Evolutionary conservation across 2,329 filamentous ascomycete genomes (phyloP).

Genomic region (Pseudogymnoascus sp.): DNA sequence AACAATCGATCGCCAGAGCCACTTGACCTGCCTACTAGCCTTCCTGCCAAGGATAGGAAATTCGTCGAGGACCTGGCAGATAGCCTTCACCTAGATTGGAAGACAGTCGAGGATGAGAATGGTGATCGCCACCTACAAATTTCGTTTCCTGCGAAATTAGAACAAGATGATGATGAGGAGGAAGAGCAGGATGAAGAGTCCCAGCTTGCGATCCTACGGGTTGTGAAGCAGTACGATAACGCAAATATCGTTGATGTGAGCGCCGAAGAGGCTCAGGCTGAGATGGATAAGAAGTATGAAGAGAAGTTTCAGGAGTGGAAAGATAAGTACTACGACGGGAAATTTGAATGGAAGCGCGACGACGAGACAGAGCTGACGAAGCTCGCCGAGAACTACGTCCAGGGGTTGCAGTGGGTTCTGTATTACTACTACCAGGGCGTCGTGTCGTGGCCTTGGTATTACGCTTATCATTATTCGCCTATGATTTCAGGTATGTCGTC

Average conservation of each 20-base stretch:
- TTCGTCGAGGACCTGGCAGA: constrained; percentile 84
- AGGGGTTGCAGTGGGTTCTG: constrained; percentile 95
- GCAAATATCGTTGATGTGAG: constrained; percentile 76
- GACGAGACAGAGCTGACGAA: constrained; percentile 72
- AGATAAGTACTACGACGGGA: constrained; percentile 81
- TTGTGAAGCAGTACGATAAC: constrained; percentile 85
- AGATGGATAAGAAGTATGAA: constrained; percentile 79
- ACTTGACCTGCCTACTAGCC: constrained; percentile 67
- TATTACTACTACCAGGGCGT: constrained; percentile 98
- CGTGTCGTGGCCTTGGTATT: constrained; percentile 98
- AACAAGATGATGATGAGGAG: constrained; percentile 50
- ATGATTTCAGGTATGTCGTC: constrained; percentile 68
- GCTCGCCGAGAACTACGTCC: constrained; percentile 91
- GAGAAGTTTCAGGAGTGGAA: constrained; percentile 90
- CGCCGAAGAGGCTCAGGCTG: constrained; percentile 66
- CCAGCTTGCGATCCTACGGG: constrained; percentile 70
- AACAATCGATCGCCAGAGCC: constrained; percentile 55
- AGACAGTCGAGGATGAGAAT: constrained; percentile 53
- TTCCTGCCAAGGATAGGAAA: constrained; percentile 75
- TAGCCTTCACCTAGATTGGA: constrained; percentile 57
- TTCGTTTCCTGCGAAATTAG: constrained; percentile 42
- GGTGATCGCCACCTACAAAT: constrained; percentile 60
- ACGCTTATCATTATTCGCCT: constrained; percentile 90
- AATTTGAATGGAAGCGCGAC: constrained; percentile 82
- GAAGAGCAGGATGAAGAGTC: constrained; percentile 78